Base-by-base conservation (phyloP, 768 basidiomycete species). In the Collybia mongolica region DNA sequence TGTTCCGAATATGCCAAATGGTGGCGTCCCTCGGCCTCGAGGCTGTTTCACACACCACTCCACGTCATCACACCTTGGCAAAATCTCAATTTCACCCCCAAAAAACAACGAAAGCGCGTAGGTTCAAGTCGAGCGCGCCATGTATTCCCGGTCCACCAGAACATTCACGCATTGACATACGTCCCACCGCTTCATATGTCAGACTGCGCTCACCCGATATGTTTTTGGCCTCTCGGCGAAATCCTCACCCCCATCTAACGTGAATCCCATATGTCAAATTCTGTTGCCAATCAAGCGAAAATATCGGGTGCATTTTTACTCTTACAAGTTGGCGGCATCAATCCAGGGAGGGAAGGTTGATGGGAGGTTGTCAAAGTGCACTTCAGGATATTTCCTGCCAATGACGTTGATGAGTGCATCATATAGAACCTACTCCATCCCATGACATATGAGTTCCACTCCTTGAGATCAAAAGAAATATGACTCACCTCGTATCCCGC, bases 401-500 rank as follows among this genome's bases (percentile, higher is more conserved):
- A 95, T 85, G 1, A 79, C 74, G 46, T 76, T 66, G 43, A 84
- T 71, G 45, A 95, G 58, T 17, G 69, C 73, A 17, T 87, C 75
- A 62, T 83, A 93, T 23, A 89, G 70, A 46, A 91, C 60, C 90
- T 92, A 52, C 19, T 14, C 38, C 32, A 53, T 39, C 48, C 26
- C 41, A 55, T 18, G 23, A 48, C 24, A 19, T 49, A 32, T 29
- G 39, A 39, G 44, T 24, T 48, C 17, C 15, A 6, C 12, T n/a
- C 12, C 23, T 26, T 22, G 41, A 39, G 9, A 26, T 17, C 6
- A 38, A 37, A 22, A 44, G 24, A 29, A 36, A 39, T 32, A 20
- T 47, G 20, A 62, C 83, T 60, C 59, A 90, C 89, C 64, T 76
- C 63, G 58, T 94, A 94, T 19, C 91, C 94, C 2, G 68, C 76